Percentiles rank a stretch among this genome's conserved stretches.
phyloP scores from a whole-genome alignment of 306 rosid species.

The Mimosa pudica region DNA sequence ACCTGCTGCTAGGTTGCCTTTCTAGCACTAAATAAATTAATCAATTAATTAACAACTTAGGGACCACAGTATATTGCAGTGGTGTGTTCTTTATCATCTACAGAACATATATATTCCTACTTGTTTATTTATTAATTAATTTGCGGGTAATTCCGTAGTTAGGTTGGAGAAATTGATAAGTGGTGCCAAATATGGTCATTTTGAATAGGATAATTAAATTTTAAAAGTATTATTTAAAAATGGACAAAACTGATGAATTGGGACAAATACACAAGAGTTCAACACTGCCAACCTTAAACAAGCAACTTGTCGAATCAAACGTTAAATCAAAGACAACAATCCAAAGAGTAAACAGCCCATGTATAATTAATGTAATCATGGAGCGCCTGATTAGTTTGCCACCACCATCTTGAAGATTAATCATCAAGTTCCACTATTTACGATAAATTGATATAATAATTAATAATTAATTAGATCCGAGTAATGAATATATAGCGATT shows the following conservation, averaged over 20 bases:
- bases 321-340: background rate
- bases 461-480: background rate
- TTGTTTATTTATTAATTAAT: background rate
- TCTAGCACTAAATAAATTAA: background rate
- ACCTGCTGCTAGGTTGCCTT: background rate
- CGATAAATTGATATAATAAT: background rate
- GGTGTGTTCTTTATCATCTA: background rate
- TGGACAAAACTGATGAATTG: background rate
- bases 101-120: background rate
- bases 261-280: background rate
- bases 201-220: background rate
- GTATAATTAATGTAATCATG: background rate
- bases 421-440: background rate
- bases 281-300: constrained; percentile 8
- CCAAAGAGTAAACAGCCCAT: background rate
- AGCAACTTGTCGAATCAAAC: constrained; percentile 1
- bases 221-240: background rate
- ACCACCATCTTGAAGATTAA: background rate
- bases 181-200: background rate
- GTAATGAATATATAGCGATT: background rate
- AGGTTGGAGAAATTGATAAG: background rate
- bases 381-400: background rate
- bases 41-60: background rate
- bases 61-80: background rate
- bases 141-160: background rate